Conservation (phyloP, 345 rosid species). For the Jatropha curcas region DNA sequence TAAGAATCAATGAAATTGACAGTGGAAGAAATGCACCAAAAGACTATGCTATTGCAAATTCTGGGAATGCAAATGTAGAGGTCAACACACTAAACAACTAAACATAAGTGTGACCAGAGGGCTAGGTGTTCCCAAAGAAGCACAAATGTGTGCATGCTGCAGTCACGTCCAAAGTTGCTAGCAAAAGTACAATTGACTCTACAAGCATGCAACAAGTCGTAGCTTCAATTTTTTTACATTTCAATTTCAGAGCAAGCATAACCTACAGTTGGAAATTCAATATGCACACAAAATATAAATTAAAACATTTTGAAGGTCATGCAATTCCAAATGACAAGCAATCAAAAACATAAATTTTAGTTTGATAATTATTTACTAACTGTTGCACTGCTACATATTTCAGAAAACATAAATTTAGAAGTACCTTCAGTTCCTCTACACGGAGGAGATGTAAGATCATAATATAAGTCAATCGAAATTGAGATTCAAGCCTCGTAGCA, state of each 20-base stretch:
- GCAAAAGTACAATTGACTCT: not conserved
- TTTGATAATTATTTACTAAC: not conserved
- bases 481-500: slow-evolving; percentile 85
- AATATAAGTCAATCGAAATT: slow-evolving; percentile 92
- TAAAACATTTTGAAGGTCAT: not conserved
- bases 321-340: slow-evolving; percentile 17
- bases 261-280: not conserved
- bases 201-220: not conserved
- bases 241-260: not conserved
- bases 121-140: not conserved
- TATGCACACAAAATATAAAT: not conserved
- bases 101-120: not conserved
- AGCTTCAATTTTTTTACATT: not conserved
- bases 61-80: not conserved
- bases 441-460: slow-evolving; percentile 98
- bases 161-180: not conserved
- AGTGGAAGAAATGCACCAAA: not conserved
- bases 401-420: not conserved
- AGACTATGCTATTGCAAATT: not conserved
- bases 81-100: not conserved
- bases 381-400: not conserved
- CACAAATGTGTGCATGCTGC: too few species aligned
- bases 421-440: slow-evolving; percentile 97
- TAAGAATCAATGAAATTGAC: not conserved
- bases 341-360: slow-evolving; percentile 9